These are phyloP conservation scores for Trichopus zeylanicus DNA, from an alignment of 116 monocot species.

Conservation along the genomic window DNA sequence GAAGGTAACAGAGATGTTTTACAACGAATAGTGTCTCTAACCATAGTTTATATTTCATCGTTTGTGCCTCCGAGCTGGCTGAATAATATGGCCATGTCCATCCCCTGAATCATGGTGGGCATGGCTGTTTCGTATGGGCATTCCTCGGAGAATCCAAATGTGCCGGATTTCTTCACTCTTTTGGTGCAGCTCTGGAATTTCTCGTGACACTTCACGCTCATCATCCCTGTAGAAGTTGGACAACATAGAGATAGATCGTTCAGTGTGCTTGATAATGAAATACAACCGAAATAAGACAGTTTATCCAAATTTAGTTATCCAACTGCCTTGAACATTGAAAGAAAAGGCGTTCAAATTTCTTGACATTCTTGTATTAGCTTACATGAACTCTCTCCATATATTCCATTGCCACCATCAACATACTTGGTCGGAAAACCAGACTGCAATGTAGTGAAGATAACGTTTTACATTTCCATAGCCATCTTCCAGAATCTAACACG, in stretches of 20 bases:
- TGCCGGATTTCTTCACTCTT: conserved; percentile 68
- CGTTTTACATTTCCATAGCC: no score
- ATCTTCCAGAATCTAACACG: no score
- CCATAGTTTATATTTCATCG: conserved; percentile 25
- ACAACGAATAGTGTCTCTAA: background rate
- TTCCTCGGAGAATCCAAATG: conserved; percentile 58
- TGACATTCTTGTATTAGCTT: no score
- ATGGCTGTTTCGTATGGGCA: conserved; percentile 68
- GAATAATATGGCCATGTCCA: conserved; percentile 94
- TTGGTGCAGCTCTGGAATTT: conserved; percentile 80
- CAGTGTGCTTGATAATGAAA: background rate
- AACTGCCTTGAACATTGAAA: no score
- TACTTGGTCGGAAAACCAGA: no score
- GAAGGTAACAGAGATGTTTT: no score
- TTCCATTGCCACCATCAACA: no score
- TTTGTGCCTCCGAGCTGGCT: conserved; percentile 58
- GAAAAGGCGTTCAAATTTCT: no score
- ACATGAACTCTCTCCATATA: no score
- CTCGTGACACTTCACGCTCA: conserved; percentile 70
- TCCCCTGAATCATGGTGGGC: conserved; percentile 82
- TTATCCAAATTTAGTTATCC: no score
- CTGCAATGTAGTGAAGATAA: no score
- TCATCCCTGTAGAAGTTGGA: conserved; percentile 41
- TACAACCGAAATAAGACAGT: background rate
- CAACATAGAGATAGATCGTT: no score